phyloP scores from a whole-genome alignment of 2,329 filamentous ascomycete genomes.

The Sclerotinia subarctica region DNA sequence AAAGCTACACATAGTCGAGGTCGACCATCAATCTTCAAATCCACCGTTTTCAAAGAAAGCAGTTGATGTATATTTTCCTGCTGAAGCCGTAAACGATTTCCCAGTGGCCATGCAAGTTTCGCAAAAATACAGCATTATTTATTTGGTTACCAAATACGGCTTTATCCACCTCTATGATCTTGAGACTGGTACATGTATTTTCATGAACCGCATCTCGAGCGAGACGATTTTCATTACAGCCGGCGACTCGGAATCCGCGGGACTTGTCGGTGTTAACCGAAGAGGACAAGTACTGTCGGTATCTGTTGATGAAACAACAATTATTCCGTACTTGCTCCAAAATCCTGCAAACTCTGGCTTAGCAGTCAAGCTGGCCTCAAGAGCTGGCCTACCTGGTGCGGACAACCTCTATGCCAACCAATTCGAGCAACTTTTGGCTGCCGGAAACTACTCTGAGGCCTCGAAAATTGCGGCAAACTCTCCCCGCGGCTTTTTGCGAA shows the following conservation, averaged over 20 bases:
- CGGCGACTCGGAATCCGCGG: slow-evolving; percentile 75
- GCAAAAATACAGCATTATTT: slow-evolving; percentile 92
- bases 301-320: slow-evolving; percentile 83
- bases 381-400: slow-evolving; percentile 88
- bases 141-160: slow-evolving; percentile 97
- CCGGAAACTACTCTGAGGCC: slow-evolving; percentile 80
- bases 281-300: slow-evolving; percentile 96
- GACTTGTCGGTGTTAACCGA: slow-evolving; percentile 92
- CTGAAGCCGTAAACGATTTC: slow-evolving; percentile 94
- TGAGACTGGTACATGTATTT: slow-evolving; percentile 91
- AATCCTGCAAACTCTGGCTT: slow-evolving; percentile 92
- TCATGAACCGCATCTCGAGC: slow-evolving; percentile 99
- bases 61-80: slow-evolving; percentile 95
- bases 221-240: slow-evolving; percentile 98
- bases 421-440: slow-evolving; percentile 81
- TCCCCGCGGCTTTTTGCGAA: slow-evolving; percentile 90
- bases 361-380: slow-evolving; percentile 92
- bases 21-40: slow-evolving; percentile 88
- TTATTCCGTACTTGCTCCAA: slow-evolving; percentile 93
- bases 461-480: slow-evolving; percentile 97
- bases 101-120: slow-evolving; percentile 97
- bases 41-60: slow-evolving; percentile 91
- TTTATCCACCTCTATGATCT: slow-evolving; percentile 99
- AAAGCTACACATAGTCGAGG: slow-evolving; percentile 96
- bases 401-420: slow-evolving; percentile 90